Evolutionary conservation across 192 early-diverging fungal species (phyloP).

Genomic region (Backusella westeae): DNA sequence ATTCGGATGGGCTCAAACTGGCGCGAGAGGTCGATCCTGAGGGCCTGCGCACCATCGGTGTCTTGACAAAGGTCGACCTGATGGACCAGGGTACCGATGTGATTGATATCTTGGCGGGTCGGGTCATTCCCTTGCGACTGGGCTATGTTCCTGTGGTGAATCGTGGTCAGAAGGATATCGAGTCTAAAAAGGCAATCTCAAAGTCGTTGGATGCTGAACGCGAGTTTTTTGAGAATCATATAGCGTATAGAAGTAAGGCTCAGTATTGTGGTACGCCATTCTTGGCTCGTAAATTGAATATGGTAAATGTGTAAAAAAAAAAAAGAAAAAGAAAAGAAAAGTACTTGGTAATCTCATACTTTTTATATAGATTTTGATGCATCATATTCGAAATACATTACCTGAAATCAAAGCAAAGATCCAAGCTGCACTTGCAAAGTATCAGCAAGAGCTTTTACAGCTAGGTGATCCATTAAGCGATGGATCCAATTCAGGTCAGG

Average conservation of each 20-base stretch:
- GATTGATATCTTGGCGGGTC: slow-evolving; percentile 96
- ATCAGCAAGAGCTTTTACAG: slow-evolving; percentile 79
- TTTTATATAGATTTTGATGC: slow-evolving; percentile 78
- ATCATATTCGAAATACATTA: slow-evolving; percentile 97
- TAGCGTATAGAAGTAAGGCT: slow-evolving; percentile 92
- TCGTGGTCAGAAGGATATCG: slow-evolving; percentile 97
- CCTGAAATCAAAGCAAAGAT: slow-evolving; percentile 99
- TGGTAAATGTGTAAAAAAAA: slow-evolving; percentile 32
- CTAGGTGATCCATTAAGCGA: slow-evolving; percentile 92
- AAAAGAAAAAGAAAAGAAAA: too few species aligned
- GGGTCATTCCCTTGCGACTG: slow-evolving; percentile 94
- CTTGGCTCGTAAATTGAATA: slow-evolving; percentile 93
- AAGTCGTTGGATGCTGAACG: slow-evolving; percentile 89
- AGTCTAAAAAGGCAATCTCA: slow-evolving; percentile 86
- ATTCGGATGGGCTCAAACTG: slow-evolving; percentile 97
- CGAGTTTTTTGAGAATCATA: slow-evolving; percentile 93
- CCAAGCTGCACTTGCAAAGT: slow-evolving; percentile 77
- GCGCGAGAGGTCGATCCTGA: slow-evolving; percentile 99
- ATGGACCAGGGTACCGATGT: slow-evolving; percentile 99
- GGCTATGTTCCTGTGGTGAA: slow-evolving; percentile 99
- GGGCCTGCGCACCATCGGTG: slow-evolving; percentile 95
- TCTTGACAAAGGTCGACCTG: slow-evolving; percentile 98
- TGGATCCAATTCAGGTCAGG: slow-evolving; percentile 63
- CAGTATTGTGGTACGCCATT: slow-evolving; percentile 99
- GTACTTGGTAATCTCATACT: background rate